These are phyloP conservation scores for Cornus kousa DNA, from an alignment of 148 eudicot species.

Conservation along the genomic window DNA sequence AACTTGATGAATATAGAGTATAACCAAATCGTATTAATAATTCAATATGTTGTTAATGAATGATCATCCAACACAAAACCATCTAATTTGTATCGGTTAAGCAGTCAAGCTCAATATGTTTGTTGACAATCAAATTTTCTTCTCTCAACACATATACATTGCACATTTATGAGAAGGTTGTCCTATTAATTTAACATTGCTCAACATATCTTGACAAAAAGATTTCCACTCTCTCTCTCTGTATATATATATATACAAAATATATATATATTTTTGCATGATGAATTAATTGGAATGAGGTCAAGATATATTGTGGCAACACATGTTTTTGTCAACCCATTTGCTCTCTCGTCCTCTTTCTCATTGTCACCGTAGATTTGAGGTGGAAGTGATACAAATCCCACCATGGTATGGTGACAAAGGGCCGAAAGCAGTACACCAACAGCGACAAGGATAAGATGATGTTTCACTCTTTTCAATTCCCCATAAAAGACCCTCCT, in stretches of 20 bases:
- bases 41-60: too few relatives aligned
- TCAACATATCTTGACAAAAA: not conserved
- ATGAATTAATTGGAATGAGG: too few relatives aligned
- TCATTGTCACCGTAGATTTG: constrained; percentile 2
- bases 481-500: constrained; percentile 10
- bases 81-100: too few relatives aligned
- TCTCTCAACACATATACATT: not conserved
- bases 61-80: too few relatives aligned
- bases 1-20: too few relatives aligned
- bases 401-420: constrained; percentile 16
- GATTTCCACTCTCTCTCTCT: too few relatives aligned
- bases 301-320: not conserved
- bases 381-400: constrained; percentile 11
- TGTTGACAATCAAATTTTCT: too few relatives aligned
- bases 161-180: not conserved
- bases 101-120: too few relatives aligned
- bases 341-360: not conserved
- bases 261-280: too few relatives aligned
- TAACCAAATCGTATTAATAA: too few relatives aligned
- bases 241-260: too few relatives aligned
- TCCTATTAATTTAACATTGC: not conserved
- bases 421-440: constrained; percentile 18
- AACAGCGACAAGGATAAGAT: constrained; percentile 8
- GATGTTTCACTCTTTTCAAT: constrained; percentile 6
- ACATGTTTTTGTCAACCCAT: not conserved